phyloP scores from a whole-genome alignment of 2,329 filamentous ascomycete genomes.

The Colletotrichum sp. region DNA sequence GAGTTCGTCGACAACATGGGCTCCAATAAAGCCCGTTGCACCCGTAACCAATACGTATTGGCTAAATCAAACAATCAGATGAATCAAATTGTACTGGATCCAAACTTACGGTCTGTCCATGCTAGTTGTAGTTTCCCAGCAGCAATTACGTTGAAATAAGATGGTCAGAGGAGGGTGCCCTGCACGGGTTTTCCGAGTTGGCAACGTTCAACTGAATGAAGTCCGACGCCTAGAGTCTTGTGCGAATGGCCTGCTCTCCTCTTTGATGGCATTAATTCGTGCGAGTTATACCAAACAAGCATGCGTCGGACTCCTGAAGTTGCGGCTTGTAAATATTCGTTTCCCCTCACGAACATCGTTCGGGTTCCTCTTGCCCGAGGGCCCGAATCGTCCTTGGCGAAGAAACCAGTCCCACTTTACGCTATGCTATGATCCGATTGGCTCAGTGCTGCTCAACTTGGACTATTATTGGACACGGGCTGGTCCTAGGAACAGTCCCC shows the following conservation, averaged over 20 bases:
- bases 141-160: background rate
- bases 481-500: background rate
- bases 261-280: too few relatives aligned
- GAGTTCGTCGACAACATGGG: constrained; percentile 37
- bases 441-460: background rate
- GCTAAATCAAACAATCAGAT: background rate
- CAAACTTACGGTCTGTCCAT: background rate
- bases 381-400: background rate
- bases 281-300: too few relatives aligned
- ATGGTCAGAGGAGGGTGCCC: background rate
- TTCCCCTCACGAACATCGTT: background rate
- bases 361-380: background rate
- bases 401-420: background rate
- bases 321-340: background rate
- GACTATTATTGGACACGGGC: background rate
- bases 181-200: too few relatives aligned
- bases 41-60: background rate
- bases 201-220: too few relatives aligned
- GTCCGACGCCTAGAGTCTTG: too few relatives aligned
- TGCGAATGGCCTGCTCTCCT: too few relatives aligned
- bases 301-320: background rate
- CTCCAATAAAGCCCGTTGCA: constrained; percentile 26
- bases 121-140: background rate
- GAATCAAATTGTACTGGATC: rapidly evolving
- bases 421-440: background rate